Evolutionary conservation across 225 moss, liverwort and hornwort species (phyloP).

Genomic region (Polytrichum formosum): DNA sequence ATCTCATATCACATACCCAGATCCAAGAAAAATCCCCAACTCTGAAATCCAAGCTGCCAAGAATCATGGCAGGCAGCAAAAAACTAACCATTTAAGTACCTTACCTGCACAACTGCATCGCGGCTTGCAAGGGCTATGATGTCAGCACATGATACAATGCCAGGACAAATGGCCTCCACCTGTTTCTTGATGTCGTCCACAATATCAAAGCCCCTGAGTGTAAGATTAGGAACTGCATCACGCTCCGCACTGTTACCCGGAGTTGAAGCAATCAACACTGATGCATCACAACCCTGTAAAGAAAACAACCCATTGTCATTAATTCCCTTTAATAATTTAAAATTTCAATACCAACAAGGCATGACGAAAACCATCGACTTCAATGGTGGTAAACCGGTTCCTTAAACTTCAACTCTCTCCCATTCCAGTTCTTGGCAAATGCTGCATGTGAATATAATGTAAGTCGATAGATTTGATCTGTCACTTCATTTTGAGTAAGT

Average conservation of each 20-base stretch:
- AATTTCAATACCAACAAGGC: no score
- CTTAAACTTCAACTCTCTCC: no score
- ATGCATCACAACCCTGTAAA: slow-evolving; percentile 52
- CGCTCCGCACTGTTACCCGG: slow-evolving; percentile 40
- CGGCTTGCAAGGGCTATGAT: slow-evolving; percentile 53
- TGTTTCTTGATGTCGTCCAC: slow-evolving; percentile 46
- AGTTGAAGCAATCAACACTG: slow-evolving; percentile 49
- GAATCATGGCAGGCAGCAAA: background rate
- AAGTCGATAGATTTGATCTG: no score
- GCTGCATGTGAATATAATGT: no score
- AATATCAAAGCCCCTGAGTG: slow-evolving; percentile 42
- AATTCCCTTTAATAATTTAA: no score
- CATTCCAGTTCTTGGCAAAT: no score
- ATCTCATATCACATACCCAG: background rate
- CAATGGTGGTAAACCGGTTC: no score
- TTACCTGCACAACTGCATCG: slow-evolving; percentile 46
- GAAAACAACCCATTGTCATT: no score
- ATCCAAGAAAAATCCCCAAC: background rate
- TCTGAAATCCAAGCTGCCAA: background rate
- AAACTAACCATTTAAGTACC: no score
- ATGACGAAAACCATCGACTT: no score
- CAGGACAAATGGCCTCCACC: slow-evolving; percentile 44
- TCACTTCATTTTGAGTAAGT: no score
- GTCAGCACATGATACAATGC: slow-evolving; percentile 53
- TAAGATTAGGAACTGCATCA: slow-evolving; percentile 50